phyloP scores from a whole-genome alignment of 2,329 filamentous ascomycete genomes.

The Aspergillus flavus region DNA sequence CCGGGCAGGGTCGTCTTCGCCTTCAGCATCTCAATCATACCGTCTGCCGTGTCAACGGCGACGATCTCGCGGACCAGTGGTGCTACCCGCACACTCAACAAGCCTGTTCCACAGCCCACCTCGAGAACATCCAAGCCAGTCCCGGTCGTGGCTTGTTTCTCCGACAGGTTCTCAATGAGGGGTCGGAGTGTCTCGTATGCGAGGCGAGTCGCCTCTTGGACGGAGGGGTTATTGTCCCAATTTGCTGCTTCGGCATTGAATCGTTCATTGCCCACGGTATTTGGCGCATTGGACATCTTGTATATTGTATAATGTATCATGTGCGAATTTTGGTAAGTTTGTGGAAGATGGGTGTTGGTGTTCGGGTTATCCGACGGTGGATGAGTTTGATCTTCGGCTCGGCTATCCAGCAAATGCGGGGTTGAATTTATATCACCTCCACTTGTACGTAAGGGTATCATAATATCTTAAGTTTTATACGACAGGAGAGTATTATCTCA shows the following conservation, averaged over 20 bases:
- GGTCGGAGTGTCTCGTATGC: constrained; percentile 51
- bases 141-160: constrained; percentile 7
- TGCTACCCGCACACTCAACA: constrained; percentile 54
- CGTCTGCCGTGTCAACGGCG: constrained; percentile 57
- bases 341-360: neutral
- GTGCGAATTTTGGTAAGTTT: fast-evolving
- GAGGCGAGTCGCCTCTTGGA: constrained; percentile 48
- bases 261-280: constrained; percentile 39
- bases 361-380: neutral
- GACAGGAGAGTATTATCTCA: too few species aligned
- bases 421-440: neutral
- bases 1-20: constrained; percentile 43
- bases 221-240: constrained; percentile 58
- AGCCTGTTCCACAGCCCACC: constrained; percentile 60
- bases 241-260: constrained; percentile 59
- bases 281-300: neutral
- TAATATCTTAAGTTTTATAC: too few species aligned
- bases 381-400: neutral
- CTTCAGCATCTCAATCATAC: constrained; percentile 57
- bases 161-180: constrained; percentile 22
- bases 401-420: neutral
- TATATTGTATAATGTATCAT: neutral
- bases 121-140: constrained; percentile 52
- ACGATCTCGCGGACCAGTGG: constrained; percentile 52
- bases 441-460: neutral